Base-by-base conservation (phyloP, 352 stramenopile species). In the Pythium chondricola region DNA sequence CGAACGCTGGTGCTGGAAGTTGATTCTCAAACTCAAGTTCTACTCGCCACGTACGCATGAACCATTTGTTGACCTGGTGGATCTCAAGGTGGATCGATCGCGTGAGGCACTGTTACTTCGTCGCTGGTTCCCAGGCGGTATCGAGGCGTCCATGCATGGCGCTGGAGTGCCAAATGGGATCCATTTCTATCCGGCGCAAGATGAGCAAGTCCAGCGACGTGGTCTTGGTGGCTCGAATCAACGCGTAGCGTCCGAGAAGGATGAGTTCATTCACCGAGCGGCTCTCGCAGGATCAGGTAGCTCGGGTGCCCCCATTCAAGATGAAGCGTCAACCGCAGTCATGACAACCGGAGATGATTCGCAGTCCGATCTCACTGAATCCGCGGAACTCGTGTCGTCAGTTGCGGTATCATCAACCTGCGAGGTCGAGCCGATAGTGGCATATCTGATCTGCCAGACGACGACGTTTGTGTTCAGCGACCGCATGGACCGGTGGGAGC, bases 391-490 rank as follows among this genome's bases (percentile, higher is more conserved):
- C 16, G 60, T 56, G 17, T 37, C 55, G 11, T 50, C 61, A 14
- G 58, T 74, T 7, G 52, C 66, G 2, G 57, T 72, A 11, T 65
- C 69, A 6, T 74, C 72, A 26, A 78, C 80, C 0, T 74, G 71
- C 49, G 74, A 69, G 35, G 85, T 76, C 0, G 80, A 94, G 39
- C 80, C 83, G 14, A 92, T 94, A 48, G 83, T 94, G 5, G 78
- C 82, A 3, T 94, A 94, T 54, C 64, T 85, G 4, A 73, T 94
- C n/a, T 92, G 80, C 30, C 83, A 94, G 54, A 69, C 83, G 40
- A 84, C 77, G 32, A 83, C 72, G 2, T 88, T 88, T 35, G 39
- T 94, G 27, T 92, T 74, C 46, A 82, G 56, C 16, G 70, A 85
- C 40, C 61, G 77, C 2, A 72, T 94, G 18, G 83, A 94, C 64